Evolutionary conservation across 73 alveolate genomes (phyloP).

Genomic region (Paramecium primaurelia): DNA sequence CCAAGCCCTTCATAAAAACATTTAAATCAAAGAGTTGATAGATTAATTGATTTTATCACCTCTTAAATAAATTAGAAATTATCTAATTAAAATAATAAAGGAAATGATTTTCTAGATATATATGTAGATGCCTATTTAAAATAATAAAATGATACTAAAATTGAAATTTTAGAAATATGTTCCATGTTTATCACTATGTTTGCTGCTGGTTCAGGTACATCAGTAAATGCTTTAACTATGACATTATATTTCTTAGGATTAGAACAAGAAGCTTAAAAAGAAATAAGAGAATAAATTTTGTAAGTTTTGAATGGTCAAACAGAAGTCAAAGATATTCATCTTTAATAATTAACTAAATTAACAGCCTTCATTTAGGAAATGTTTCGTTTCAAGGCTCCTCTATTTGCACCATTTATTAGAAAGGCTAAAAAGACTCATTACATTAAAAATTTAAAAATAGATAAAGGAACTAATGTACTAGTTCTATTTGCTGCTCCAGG

Average conservation of each 20-base stretch:
- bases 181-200: background rate
- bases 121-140: background rate
- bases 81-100: background rate
- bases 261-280: background rate
- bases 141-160: background rate
- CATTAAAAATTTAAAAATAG: background rate
- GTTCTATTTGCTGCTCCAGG: slow-evolving; percentile 1
- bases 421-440: background rate
- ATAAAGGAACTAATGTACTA: slow-evolving; percentile 14
- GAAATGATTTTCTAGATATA: background rate
- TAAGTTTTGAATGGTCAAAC: background rate
- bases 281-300: background rate
- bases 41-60: background rate
- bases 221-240: background rate
- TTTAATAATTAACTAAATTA: background rate
- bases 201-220: slow-evolving; percentile 17
- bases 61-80: background rate
- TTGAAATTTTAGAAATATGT: background rate
- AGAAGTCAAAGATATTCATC: background rate
- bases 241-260: background rate
- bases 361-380: background rate
- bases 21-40: background rate
- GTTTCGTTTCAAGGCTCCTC: background rate
- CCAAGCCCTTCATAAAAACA: background rate
- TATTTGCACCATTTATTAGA: background rate